phyloP scores from a whole-genome alignment of 2,329 filamentous ascomycete genomes.

The Pseudodiploospora longispora region DNA sequence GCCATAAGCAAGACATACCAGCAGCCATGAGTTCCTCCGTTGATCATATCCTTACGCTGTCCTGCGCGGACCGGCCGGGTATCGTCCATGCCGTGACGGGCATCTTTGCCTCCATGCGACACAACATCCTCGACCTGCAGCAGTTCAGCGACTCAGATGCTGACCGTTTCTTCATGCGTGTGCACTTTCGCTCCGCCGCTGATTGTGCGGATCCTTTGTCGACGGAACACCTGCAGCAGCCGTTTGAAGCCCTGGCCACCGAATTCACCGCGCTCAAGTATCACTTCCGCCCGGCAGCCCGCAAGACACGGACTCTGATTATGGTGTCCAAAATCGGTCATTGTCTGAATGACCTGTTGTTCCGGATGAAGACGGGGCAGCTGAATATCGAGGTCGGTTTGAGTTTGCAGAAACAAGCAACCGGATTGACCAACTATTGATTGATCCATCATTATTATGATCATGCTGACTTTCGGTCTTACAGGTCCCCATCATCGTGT shows the following conservation, averaged over 20 bases:
- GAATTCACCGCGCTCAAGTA: conserved; percentile 59
- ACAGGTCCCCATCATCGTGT: conserved; percentile 64
- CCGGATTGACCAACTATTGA: neutral
- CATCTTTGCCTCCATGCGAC: conserved; percentile 61
- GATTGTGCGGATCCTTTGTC: conserved; percentile 24
- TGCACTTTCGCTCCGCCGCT: conserved; percentile 63
- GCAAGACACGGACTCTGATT: conserved; percentile 70
- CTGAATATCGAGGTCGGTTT: conserved; percentile 53
- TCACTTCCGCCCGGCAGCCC: conserved; percentile 57
- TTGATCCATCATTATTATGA: neutral
- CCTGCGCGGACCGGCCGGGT: conserved; percentile 75
- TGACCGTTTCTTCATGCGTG: conserved; percentile 79
- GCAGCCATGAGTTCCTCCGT: neutral
- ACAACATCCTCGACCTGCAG: conserved; percentile 79
- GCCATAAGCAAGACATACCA: neutral
- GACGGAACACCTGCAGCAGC: conserved; percentile 42
- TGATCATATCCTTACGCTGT: conserved; percentile 70
- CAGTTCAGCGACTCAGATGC: conserved; percentile 73
- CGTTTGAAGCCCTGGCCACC: conserved; percentile 53
- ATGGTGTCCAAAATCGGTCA: conserved; percentile 89
- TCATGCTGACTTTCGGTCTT: neutral
- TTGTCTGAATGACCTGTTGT: conserved; percentile 76
- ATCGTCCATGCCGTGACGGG: conserved; percentile 81
- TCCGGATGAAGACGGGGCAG: conserved; percentile 67
- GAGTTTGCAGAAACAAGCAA: neutral